Conservation (phyloP, 805 yeast species). For the Lachancea nothofagi region DNA sequence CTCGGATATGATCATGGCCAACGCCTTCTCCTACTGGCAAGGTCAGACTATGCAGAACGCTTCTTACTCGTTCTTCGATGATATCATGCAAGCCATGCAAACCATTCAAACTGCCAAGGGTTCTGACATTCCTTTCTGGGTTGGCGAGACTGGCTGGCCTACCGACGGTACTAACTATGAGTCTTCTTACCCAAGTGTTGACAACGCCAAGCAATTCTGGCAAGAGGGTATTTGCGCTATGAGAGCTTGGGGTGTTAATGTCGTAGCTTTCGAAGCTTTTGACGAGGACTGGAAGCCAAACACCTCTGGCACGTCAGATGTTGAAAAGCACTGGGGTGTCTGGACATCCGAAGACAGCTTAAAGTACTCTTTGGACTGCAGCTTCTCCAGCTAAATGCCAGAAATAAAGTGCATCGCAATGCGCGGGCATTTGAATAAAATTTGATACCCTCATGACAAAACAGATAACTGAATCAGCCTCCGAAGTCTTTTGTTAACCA, state of each 20-base stretch:
- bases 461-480: neutral
- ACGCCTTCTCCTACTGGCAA: conserved; percentile 98
- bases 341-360: conserved; percentile 48
- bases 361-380: conserved; percentile 46
- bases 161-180: conserved; percentile 74
- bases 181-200: conserved; percentile 58
- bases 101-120: conserved; percentile 82
- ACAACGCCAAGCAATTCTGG: conserved; percentile 79
- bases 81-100: conserved; percentile 96
- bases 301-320: conserved; percentile 77
- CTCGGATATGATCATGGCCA: conserved; percentile 82
- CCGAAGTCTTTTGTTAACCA: neutral
- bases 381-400: too few species aligned
- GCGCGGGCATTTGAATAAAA: too few species aligned
- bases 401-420: too few species aligned
- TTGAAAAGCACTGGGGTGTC: conserved; percentile 95
- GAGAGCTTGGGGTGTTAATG: conserved; percentile 94
- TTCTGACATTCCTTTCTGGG: conserved; percentile 85
- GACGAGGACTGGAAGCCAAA: conserved; percentile 97
- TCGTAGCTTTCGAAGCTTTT: conserved; percentile 87
- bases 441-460: conserved; percentile 3
- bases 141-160: conserved; percentile 98
- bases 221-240: conserved; percentile 85
- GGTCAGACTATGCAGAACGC: conserved; percentile 83
- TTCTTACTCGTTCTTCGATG: conserved; percentile 89